Base-by-base conservation (phyloP, 768 basidiomycete genomes). In the Leccinum barrowsii region DNA sequence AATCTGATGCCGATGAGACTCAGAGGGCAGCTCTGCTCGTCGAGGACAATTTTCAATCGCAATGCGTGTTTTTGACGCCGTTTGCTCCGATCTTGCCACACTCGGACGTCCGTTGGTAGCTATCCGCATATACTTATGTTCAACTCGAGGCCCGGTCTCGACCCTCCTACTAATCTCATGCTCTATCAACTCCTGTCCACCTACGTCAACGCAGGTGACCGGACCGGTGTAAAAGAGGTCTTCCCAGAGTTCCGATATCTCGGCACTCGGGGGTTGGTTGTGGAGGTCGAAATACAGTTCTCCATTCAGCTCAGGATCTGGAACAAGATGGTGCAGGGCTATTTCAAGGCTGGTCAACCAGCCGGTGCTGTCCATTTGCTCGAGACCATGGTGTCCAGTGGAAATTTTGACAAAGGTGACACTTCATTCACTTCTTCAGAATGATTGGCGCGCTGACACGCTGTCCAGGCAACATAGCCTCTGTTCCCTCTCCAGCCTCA, bases 251-350 rank as follows among this genome's bases (percentile, higher is more conserved):
- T 83, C 70, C 69, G 74, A 48, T 52, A 67, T 12, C 79, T 82
- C 5, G 75, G 76, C 22, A 61, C 72, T 11, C 66, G 68, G 0
- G 80, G 78, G 7, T 70, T 66, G 7, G 54, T 69, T 15, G 52
- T 54, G 5, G 54, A 55, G 50, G 65, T 70, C 56, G 71, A 59
- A 13, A 52, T 58, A 26, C 49, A 57, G 50, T 58, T 54, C 26
- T 67, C 71, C 30, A 72, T 74, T 21, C 78, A 80, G 52, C 73
- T 87, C 49, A 68, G 76, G 40, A 75, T 86, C 2, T 93, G 84
- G 84, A 89, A 90, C 63, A 76, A 81, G 64, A 91, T 92, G 86
- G 83, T 94, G 34, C 78, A 84, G 50, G 80, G 85, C 0, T 87
- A 90, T 70, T 87, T 94, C 77, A 78, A 76, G 35, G 80, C 76